Evolutionary conservation across 1,284 basidiomycete genomes (phyloP).

Genomic region (Irpex rosettiformis): DNA sequence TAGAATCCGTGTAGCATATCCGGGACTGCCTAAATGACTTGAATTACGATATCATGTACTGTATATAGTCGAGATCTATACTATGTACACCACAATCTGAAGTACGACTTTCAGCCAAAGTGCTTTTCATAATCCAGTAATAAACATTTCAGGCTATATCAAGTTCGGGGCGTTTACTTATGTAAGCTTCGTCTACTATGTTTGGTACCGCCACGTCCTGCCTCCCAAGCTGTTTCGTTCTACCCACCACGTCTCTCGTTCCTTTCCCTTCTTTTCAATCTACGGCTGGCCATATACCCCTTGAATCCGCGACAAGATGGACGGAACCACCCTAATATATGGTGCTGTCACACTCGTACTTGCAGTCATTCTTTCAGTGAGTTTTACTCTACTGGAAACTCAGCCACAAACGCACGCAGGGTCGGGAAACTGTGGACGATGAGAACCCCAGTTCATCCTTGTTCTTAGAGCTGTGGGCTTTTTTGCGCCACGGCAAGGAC

Average conservation of each 20-base stretch:
- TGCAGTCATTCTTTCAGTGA: conserved; percentile 24
- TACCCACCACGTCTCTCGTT: not conserved
- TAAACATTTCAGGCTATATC: no score
- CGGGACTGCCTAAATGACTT: no score
- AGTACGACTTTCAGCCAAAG: no score
- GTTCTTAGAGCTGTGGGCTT: conserved; percentile 79
- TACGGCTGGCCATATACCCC: not conserved
- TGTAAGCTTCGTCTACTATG: not conserved
- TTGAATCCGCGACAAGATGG: not conserved
- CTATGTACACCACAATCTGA: no score
- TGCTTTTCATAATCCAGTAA: no score
- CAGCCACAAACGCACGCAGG: not conserved
- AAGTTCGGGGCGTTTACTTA: not conserved
- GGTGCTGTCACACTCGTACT: conserved; percentile 16
- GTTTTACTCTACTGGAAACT: conserved; percentile 8
- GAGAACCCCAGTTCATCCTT: conserved; percentile 78
- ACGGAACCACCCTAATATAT: not conserved
- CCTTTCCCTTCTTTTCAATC: not conserved
- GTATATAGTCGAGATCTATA: no score
- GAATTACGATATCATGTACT: no score
- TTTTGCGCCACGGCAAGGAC: conserved; percentile 59
- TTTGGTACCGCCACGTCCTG: not conserved
- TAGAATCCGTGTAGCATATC: no score
- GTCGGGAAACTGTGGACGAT: conserved; percentile 38
- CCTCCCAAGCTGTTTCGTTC: not conserved